Percentiles rank a stretch among this genome's conserved stretches.
phyloP scores from a whole-genome alignment of 2,329 filamentous ascomycete genomes.

The Claviceps humidiphila region DNA sequence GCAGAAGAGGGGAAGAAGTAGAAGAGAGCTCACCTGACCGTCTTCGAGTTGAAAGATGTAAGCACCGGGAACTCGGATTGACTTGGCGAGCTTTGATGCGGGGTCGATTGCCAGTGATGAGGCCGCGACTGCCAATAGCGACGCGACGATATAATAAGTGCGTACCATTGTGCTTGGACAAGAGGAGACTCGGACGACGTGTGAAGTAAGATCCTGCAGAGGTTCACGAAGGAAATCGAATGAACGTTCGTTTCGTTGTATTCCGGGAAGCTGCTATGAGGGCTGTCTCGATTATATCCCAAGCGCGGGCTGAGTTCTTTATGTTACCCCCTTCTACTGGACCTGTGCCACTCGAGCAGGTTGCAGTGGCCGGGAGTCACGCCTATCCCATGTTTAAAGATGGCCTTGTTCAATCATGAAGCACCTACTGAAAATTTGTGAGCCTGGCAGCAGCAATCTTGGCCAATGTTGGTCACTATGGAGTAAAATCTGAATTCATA shows the following conservation, averaged over 20 bases:
- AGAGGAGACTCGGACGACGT: neutral
- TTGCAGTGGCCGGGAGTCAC: too few species aligned
- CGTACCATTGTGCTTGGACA: constrained; percentile 6
- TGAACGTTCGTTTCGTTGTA: too few species aligned
- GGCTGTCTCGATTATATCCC: neutral
- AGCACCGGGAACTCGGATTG: constrained; percentile 8
- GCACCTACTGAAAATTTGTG: too few species aligned
- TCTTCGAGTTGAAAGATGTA: constrained; percentile 12
- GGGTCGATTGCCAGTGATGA: constrained; percentile 3
- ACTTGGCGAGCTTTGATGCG: neutral
- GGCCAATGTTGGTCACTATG: too few species aligned
- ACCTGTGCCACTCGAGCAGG: neutral
- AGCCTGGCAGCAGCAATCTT: too few species aligned
- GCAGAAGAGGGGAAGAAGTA: neutral
- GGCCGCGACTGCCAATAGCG: constrained; percentile 8
- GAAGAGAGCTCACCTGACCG: constrained; percentile 7
- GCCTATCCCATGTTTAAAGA: too few species aligned
- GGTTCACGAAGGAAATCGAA: too few species aligned
- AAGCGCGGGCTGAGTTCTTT: too few species aligned
- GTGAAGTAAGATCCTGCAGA: too few species aligned
- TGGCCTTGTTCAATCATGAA: too few species aligned
- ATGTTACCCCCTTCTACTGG: neutral
- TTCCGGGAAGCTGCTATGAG: neutral
- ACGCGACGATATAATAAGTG: constrained; percentile 6
- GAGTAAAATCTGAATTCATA: too few species aligned